Evolutionary conservation across 2,329 filamentous ascomycete species (phyloP).

Genomic region (Delphinella strobiligena): DNA sequence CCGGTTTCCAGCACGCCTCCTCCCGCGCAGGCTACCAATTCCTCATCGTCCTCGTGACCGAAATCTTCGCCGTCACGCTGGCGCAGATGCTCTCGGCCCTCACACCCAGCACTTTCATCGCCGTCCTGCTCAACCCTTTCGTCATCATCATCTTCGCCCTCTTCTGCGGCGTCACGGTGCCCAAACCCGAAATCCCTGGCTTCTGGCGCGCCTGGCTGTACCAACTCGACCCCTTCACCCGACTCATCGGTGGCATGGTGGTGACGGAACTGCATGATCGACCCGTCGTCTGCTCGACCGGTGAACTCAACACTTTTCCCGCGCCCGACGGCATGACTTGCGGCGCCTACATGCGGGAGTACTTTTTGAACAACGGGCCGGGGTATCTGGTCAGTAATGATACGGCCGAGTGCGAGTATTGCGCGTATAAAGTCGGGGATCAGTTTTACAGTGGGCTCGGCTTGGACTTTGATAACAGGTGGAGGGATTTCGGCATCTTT

Average conservation of each 20-base stretch:
- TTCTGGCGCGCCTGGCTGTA: conserved; percentile 91
- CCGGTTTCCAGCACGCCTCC: conserved; percentile 53
- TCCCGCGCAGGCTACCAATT: conserved; percentile 74
- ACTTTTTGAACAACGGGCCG: conserved; percentile 36
- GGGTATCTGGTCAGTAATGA: conserved; percentile 26
- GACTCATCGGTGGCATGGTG: conserved; percentile 64
- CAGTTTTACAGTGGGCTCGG: conserved; percentile 45
- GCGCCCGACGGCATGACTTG: conserved; percentile 41
- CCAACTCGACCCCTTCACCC: conserved; percentile 69
- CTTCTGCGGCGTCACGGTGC: conserved; percentile 59
- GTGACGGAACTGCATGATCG: conserved; percentile 58
- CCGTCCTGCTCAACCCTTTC: conserved; percentile 69
- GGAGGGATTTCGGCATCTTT: conserved; percentile 75
- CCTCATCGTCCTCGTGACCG: conserved; percentile 71
- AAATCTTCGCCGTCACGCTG: conserved; percentile 72
- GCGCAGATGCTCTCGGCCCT: conserved; percentile 65
- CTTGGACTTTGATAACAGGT: conserved; percentile 56
- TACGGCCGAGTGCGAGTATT: conserved; percentile 27
- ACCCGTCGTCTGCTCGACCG: conserved; percentile 50
- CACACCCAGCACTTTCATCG: conserved; percentile 68
- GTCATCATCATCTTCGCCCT: conserved; percentile 70
- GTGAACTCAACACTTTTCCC: conserved; percentile 58
- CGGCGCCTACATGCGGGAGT: conserved; percentile 25
- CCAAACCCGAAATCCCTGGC: conserved; percentile 48
- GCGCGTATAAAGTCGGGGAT: conserved; percentile 31